Conservation (phyloP, 495 filamentous ascomycete species). For the Penicillium mononematosum region DNA sequence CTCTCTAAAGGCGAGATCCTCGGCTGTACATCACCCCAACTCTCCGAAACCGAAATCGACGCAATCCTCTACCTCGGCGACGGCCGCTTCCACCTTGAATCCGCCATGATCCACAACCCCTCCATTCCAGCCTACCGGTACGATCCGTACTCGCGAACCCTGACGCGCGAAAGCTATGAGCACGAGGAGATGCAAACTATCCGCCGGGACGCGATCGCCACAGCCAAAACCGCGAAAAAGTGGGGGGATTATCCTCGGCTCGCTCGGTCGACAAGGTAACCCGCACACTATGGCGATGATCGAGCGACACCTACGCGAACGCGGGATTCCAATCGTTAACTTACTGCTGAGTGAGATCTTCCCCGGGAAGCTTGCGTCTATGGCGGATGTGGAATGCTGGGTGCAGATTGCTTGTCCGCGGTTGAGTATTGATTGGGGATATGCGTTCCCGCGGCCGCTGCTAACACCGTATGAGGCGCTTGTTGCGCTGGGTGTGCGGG, state of each 20-base stretch:
- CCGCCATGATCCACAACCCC: constrained; percentile 98
- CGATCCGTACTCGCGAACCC: constrained; percentile 88
- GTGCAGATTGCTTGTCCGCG: constrained; percentile 95
- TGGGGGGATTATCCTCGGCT: constrained; percentile 96
- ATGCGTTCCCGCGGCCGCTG: constrained; percentile 85
- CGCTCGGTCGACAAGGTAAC: constrained; percentile 91
- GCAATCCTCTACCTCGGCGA: constrained; percentile 91
- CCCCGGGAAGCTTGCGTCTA: constrained; percentile 87
- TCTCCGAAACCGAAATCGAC: constrained; percentile 61
- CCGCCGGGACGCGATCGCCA: constrained; percentile 70
- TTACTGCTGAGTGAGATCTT: constrained; percentile 91
- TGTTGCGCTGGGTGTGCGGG: constrained; percentile 72
- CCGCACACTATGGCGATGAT: constrained; percentile 87
- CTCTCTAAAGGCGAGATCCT: constrained; percentile 92
- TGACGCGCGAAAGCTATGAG: constrained; percentile 86
- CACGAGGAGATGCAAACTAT: constrained; percentile 86
- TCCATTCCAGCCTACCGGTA: constrained; percentile 88
- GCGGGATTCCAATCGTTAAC: constrained; percentile 75
- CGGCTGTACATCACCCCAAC: constrained; percentile 85
- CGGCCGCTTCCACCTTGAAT: constrained; percentile 95
- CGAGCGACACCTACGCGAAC: constrained; percentile 65
- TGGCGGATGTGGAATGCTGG: constrained; percentile 93
- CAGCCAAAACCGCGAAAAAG: constrained; percentile 72
- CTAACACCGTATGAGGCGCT: constrained; percentile 94
- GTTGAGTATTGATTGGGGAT: constrained; percentile 97